Base-by-base conservation (phyloP, 1,284 basidiomycete species). In the Tranzscheliella williamsii region DNA sequence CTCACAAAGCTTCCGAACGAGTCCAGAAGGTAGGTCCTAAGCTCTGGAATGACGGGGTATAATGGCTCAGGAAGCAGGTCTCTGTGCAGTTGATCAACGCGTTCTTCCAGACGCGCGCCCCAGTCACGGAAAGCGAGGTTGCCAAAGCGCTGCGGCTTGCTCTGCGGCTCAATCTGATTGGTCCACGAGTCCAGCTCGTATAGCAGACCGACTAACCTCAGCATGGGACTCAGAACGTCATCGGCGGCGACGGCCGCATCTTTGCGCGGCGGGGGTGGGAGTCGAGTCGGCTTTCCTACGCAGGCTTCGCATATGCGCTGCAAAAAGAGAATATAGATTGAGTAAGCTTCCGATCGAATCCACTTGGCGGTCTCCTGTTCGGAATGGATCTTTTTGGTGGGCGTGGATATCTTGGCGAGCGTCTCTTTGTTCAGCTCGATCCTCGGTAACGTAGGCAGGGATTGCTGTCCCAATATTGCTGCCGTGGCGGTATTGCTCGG, bases 41-140 rank as follows among this genome's bases (percentile, higher is more conserved):
- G 74, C 51, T 85, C 84, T 3, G 84, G 84, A 20, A 86, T 80
- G 1, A 84, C 81, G 3, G 77, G 42, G 9, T 78, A 76, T 5
- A 84, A 81, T 6, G 81, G 73, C 2, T 78, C 45, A 4, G 84
- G 82, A 0, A 88, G 80, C 79, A 9, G 79, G 46, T 29, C 86
- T 4, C 11, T 2, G 24, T 69, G 71, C 3, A 73, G 63, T 3
- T 38, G 17, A 2, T 70, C 53, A n/a, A 62, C 26, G 0, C 36
- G 40, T 5, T 40, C 27, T 78, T 89, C 85, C 21, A 96, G 82
- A 24, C 87, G 83, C 47, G 82, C 81, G 0, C 90, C 89, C 88
- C 93, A 98, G 6, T 84, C 84, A 41, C 93, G 83, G 75, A 98
- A 98, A 0, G 91, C 87, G 6, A 91, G 83, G 78, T 98, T 97